Conservation (phyloP, 2,329 filamentous ascomycete genomes). For the Leptographium flavum region DNA sequence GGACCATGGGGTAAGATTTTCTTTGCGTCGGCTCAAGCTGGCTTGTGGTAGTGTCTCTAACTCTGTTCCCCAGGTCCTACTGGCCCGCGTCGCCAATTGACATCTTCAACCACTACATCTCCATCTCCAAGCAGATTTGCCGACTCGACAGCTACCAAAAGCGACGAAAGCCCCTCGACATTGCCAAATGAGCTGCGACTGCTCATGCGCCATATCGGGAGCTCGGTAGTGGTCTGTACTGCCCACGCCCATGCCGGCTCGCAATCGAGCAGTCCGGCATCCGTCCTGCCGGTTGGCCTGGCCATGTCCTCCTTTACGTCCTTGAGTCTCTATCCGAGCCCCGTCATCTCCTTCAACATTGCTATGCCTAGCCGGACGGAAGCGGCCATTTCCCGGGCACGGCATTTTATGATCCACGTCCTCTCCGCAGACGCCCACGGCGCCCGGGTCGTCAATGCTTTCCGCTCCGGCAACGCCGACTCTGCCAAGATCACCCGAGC, state of each 20-base stretch:
- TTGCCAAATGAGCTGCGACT: constrained; percentile 24
- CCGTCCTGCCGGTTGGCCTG: constrained; percentile 30
- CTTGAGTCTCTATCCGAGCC: constrained; percentile 34
- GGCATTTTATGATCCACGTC: constrained; percentile 40
- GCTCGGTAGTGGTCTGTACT: constrained; percentile 23
- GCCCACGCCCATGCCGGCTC: constrained; percentile 11
- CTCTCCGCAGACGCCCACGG: constrained; percentile 32
- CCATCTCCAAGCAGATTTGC: not conserved
- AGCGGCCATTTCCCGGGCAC: constrained; percentile 30
- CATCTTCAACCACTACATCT: not conserved
- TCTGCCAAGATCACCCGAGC: constrained; percentile 2
- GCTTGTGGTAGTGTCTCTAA: no score
- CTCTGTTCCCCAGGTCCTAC: not conserved
- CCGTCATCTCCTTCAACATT: constrained; percentile 43
- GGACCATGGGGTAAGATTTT: not conserved
- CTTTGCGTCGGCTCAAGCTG: no score
- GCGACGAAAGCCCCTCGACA: not conserved
- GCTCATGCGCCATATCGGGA: constrained; percentile 10
- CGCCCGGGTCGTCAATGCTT: constrained; percentile 35
- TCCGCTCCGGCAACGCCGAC: constrained; percentile 32
- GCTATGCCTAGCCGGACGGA: constrained; percentile 40
- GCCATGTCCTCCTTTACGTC: constrained; percentile 48
- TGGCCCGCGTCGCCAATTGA: not conserved
- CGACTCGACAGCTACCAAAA: not conserved
- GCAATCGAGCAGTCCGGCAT: not conserved